Evolutionary conservation across 257 asterid species (phyloP).

Genomic region (Solanum appendiculatum): DNA sequence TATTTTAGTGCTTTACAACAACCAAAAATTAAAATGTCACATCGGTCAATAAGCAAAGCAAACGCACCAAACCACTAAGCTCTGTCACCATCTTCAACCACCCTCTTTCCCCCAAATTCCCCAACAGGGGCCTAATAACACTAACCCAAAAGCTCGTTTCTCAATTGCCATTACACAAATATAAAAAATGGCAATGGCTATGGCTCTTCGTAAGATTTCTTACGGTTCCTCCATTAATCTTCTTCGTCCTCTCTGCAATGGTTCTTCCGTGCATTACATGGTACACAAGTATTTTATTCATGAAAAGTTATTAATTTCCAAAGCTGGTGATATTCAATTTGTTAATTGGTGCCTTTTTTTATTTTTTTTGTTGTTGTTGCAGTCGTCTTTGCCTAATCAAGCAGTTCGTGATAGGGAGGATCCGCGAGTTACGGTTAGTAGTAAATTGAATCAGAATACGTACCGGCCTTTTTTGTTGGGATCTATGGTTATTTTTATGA

Average conservation of each 20-base stretch:
- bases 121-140: neutral
- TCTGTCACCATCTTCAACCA: neutral
- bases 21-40: neutral
- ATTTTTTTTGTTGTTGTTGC: neutral
- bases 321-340: neutral
- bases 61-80: neutral
- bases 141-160: neutral
- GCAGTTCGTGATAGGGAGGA: conserved; percentile 35
- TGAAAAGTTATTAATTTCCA: neutral
- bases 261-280: conserved; percentile 37
- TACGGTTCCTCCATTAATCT: conserved; percentile 13
- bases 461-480: neutral
- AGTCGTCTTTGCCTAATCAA: conserved; percentile 64
- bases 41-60: neutral
- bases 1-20: neutral
- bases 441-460: neutral
- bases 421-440: conserved; percentile 52
- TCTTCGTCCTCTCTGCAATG: conserved; percentile 23
- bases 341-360: neutral
- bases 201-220: conserved; percentile 67
- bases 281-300: neutral
- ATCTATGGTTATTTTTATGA: neutral
- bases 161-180: neutral
- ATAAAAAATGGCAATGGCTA: conserved; percentile 22
- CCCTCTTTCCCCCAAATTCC: neutral